Evolutionary conservation across 2,329 filamentous ascomycete species (phyloP).

Genomic region (Colletotrichum sidae): DNA sequence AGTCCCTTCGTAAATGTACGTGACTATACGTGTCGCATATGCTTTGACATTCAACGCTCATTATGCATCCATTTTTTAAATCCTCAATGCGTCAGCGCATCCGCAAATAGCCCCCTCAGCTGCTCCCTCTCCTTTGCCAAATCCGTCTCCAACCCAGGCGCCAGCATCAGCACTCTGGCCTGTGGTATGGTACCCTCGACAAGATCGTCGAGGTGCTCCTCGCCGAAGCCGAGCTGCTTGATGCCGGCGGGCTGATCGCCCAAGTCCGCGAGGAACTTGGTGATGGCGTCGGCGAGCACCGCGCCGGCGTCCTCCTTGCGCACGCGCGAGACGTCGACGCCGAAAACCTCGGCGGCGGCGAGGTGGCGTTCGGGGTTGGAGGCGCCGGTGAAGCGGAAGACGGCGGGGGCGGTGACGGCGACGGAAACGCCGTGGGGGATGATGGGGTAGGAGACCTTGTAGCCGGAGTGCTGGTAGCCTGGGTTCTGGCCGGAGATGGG

Average conservation of each 20-base stretch:
- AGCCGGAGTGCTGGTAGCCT: slow-evolving; percentile 66
- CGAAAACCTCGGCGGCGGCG: slow-evolving; percentile 88
- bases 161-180: slow-evolving; percentile 88
- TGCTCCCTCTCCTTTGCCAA: slow-evolving; percentile 78
- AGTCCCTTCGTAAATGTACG: no score
- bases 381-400: slow-evolving; percentile 92
- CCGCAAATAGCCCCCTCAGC: slow-evolving; percentile 76
- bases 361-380: slow-evolving; percentile 95
- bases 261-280: slow-evolving; percentile 82
- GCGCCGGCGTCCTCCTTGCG: slow-evolving; percentile 92
- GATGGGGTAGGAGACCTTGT: slow-evolving; percentile 79
- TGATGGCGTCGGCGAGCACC: slow-evolving; percentile 84
- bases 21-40: no score
- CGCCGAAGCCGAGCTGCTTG: slow-evolving; percentile 83
- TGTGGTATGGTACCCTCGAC: slow-evolving; percentile 97
- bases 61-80: no score
- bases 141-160: slow-evolving; percentile 81
- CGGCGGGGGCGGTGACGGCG: slow-evolving; percentile 90
- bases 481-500: slow-evolving; percentile 97
- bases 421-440: slow-evolving; percentile 98
- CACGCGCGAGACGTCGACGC: slow-evolving; percentile 87
- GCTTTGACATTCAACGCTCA: no score
- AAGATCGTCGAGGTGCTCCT: slow-evolving; percentile 80
- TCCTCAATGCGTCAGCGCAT: slow-evolving; percentile 55
- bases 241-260: slow-evolving; percentile 93